Base-by-base conservation (phyloP, 2,329 filamentous ascomycete species). In the Cercospora berteroae region DNA sequence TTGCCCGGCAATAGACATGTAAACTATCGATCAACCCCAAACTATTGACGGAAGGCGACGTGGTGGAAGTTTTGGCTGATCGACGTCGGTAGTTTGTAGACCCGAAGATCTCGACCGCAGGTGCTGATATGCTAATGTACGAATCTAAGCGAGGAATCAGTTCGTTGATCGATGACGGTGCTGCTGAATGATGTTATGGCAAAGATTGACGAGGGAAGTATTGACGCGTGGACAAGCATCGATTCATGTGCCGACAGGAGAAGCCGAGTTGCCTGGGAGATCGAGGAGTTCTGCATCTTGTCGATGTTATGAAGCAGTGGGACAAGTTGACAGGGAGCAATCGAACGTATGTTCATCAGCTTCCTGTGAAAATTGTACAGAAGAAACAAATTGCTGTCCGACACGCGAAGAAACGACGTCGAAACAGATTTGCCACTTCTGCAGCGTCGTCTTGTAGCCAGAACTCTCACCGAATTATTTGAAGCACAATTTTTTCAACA, bases 21-120 rank as follows among this genome's bases (percentile, higher is more conserved):
- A 63, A 5, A 39, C 60, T 63, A 63, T 63, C 27, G 60, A 63
- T 36, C 42, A 20, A 23, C 16, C 16, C 36, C 31, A 48, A 13
- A 63, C 60, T 63, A 63, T 63, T n/a, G 60, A 63, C 60, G 60
- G 60, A 63, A 36, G 42, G 60, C 44, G 12, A 55, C 23, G 18
- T 50, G 60, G 25, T 27, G 48, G 60, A 55, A 33, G 44, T 44
- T 52, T 48, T 44, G 55, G 55, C n/a, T 20, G 55, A 36, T 58
- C 55, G 27, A 16, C 27, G n/a, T 52, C 48, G 20, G 48, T 52
- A 52, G 20, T 27, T 29, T n/a, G 23, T 39, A 27, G 5, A 52
- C 48, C 13, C 23, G 39, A 16, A 48, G 59, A 29, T 44, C 59
- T 50, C 59, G 39, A 61, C 36, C 31, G 48, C 36, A 39, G 59